A percentile compares a stretch with the other conserved stretches of the same genome.
phyloP scores from a whole-genome alignment of 83 land plant species.

The Larix sibirica region DNA sequence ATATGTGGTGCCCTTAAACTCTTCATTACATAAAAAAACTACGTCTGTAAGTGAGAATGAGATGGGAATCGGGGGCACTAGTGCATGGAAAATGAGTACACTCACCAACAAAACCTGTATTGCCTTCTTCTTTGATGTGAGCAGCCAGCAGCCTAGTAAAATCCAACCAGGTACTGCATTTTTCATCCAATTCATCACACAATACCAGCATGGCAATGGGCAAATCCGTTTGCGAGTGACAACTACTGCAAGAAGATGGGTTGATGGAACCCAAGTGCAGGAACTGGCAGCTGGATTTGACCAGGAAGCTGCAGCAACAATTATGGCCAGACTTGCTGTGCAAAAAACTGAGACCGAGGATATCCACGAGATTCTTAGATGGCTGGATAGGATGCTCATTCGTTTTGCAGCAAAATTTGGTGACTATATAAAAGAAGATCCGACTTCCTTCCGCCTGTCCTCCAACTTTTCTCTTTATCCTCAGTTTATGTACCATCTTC shows the following conservation, averaged over 20 bases:
- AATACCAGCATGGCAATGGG: constrained; percentile 73
- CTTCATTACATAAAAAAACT: constrained; percentile 61
- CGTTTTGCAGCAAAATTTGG: constrained; percentile 91
- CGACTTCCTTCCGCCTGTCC: constrained; percentile 83
- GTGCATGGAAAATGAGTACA: constrained; percentile 85
- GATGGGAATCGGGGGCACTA: constrained; percentile 86
- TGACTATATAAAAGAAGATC: constrained; percentile 87
- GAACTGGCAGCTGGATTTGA: constrained; percentile 88
- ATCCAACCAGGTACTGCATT: constrained; percentile 69
- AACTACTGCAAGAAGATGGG: constrained; percentile 95
- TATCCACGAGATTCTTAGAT: constrained; percentile 78
- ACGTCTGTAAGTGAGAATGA: constrained; percentile 78
- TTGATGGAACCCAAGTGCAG: constrained; percentile 49
- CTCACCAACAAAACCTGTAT: constrained; percentile 75
- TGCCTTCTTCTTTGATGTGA: constrained; percentile 84
- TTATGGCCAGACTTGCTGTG: constrained; percentile 88
- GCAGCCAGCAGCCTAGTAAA: constrained; percentile 42
- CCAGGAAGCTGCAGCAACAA: constrained; percentile 97
- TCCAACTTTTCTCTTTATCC: constrained; percentile 92
- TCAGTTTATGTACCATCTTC: constrained; percentile 92
- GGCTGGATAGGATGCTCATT: constrained; percentile 83
- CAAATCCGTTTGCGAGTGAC: constrained; percentile 73
- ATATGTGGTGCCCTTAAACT: constrained; percentile 84
- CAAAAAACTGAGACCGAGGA: constrained; percentile 67
- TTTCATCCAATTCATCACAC: constrained; percentile 88